Conservation (phyloP, 2,329 filamentous ascomycete species). For the Pseudogymnoascus sp. region DNA sequence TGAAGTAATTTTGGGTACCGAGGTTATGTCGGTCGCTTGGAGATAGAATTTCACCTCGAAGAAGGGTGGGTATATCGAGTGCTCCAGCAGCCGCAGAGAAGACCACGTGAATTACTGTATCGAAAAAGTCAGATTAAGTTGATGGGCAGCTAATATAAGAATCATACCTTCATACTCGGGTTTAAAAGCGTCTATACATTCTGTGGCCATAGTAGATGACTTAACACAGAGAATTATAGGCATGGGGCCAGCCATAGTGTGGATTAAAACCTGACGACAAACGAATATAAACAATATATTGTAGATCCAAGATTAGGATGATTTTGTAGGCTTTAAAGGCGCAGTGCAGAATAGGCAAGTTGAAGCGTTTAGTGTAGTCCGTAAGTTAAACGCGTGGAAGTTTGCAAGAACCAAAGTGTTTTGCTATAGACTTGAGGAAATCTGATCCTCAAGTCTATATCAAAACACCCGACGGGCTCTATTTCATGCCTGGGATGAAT, state of each 20-base stretch:
- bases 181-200: background rate
- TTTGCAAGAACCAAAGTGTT: too few species aligned
- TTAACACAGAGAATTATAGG: background rate
- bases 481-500: background rate
- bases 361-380: background rate
- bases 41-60: slow-evolving; percentile 9
- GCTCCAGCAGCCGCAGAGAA: background rate
- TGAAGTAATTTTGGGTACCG: slow-evolving; percentile 14
- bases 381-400: background rate
- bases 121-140: background rate
- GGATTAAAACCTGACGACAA: background rate
- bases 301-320: background rate
- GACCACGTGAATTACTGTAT: slow-evolving; percentile 15
- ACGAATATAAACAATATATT: background rate
- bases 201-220: background rate
- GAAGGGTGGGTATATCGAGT: slow-evolving; percentile 12
- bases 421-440: background rate
- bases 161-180: background rate
- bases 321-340: background rate
- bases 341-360: background rate
- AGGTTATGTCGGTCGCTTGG: slow-evolving; percentile 10
- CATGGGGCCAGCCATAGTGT: background rate
- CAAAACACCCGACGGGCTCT: background rate
- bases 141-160: background rate
- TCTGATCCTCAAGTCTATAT: too few species aligned